Base-by-base conservation (phyloP, 148 eudicot species). In the Persicaria tinctoria region DNA sequence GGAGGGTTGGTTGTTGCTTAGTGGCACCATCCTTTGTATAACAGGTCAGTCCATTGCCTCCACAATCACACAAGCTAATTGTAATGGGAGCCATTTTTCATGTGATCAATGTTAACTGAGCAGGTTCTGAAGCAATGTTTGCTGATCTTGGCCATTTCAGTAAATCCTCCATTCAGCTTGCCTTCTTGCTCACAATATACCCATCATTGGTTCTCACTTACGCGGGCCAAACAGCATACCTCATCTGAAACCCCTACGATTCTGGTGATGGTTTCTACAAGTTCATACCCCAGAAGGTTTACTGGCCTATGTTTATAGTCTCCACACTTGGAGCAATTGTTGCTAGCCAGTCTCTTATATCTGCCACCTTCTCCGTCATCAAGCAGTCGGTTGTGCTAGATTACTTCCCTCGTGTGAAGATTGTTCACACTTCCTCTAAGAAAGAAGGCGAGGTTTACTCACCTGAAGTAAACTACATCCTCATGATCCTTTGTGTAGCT, bases 211-310 rank as follows among this genome's bases (percentile, higher is more conserved):
- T 89, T 51, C 73, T 90, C 8, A 84, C 95, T 23, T 92, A 90
- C 64, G 93, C 90, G 23, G 93, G 97, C n/a, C 87, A 90, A 77
- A 84, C 92, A 46, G 97, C 95, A 41, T 90, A 87, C 78, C 83
- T 92, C 18, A 85, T 92, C 54, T 82, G 78, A 68, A 78, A 92
- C 80, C 97, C 91, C 17, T 53, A 81, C 8, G 83, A 85, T 18
- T 82, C 80, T 17, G 71, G 16, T 0, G 85, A 92, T 48, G 94
- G 88, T 46, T 92, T 84, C 81, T 88, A 88, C 72, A 90, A 85
- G 72, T 90, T 86, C 60, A 74, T 90, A 68, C 97, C 97, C n/a
- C 73, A 71, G 16, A 20, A 62, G 49, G 78, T 92, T 10, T 90
- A 90, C 77, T 92, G 97, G 97, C 97, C 93, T 23, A 87, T 87